Percentiles rank a stretch among this genome's conserved stretches.
Conservation (phyloP, 1,284 basidiomycete species). For the Heliocybe sulcata region DNA sequence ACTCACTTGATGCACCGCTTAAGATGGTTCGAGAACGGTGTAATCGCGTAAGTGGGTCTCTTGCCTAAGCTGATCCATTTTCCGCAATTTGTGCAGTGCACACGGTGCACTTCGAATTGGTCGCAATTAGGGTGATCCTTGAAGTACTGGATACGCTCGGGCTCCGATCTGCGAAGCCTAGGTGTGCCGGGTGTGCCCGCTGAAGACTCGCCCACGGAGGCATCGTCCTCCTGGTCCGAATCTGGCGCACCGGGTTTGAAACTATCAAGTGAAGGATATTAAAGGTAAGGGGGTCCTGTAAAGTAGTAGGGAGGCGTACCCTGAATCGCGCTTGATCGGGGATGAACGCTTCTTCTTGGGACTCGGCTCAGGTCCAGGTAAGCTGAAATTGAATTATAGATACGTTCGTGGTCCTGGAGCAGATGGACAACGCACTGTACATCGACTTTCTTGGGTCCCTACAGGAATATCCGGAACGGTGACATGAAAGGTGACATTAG, state of each 20-base stretch:
- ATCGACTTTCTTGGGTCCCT: constrained; percentile 30
- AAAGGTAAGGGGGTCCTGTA: neutral
- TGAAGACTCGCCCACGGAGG: constrained; percentile 37
- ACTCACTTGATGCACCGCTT: constrained; percentile 27
- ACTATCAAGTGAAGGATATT: neutral
- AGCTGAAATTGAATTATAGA: constrained; percentile 10
- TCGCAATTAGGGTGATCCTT: constrained; percentile 49
- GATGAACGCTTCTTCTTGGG: neutral
- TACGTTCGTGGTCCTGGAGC: too few relatives aligned
- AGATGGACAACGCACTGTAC: constrained; percentile 26
- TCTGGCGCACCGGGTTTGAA: neutral
- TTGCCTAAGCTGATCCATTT: constrained; percentile 46
- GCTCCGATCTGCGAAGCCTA: constrained; percentile 42
- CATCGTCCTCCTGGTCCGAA: constrained; percentile 35
- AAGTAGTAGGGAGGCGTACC: neutral
- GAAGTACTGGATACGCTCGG: constrained; percentile 53
- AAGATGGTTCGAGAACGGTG: constrained; percentile 51
- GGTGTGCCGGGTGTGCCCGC: constrained; percentile 8
- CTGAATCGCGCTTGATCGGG: neutral
- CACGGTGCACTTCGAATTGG: constrained; percentile 44
- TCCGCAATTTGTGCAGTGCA: constrained; percentile 46
- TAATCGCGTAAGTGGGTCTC: constrained; percentile 44
- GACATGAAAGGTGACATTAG: neutral
- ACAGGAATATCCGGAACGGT: constrained; percentile 9
- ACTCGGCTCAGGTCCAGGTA: neutral